Conservation (phyloP, 139 green algal species). For the Chlorella vulgaris region DNA sequence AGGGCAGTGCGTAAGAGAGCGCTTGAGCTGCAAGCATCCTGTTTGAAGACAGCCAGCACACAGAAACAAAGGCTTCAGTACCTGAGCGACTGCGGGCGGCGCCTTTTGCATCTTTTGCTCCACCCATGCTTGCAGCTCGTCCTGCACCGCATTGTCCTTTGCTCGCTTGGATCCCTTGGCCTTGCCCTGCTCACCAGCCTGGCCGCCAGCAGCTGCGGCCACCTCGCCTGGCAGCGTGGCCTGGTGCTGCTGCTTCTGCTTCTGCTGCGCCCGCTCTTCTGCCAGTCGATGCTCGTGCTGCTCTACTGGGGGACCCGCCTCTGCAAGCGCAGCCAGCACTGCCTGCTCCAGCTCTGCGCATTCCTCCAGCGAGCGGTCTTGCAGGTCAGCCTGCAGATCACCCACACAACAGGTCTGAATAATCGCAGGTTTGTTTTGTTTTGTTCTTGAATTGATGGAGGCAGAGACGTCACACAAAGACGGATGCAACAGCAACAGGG, state of each 20-base stretch:
- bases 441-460: too few species aligned
- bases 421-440: too few species aligned
- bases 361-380: slow-evolving; percentile 31
- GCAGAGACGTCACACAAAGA: too few species aligned
- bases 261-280: too few species aligned
- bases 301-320: background rate
- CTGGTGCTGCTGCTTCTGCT: background rate
- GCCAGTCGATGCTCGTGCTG: too few species aligned
- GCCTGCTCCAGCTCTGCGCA: slow-evolving; percentile 26
- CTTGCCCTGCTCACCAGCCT: background rate
- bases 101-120: background rate
- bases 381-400: slow-evolving; percentile 8
- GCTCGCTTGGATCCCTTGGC: background rate
- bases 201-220: background rate
- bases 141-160: background rate
- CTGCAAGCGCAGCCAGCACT: slow-evolving; percentile 17
- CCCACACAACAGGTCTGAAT: background rate
- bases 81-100: background rate
- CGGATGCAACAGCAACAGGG: too few species aligned
- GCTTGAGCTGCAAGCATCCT: background rate
- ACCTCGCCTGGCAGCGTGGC: background rate
- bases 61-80: background rate
- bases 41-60: background rate
- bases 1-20: background rate
- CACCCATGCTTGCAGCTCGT: background rate